These are phyloP conservation scores for thale cress (Arabidopsis thaliana) DNA, from an alignment of 345 rosid genomes.

Conservation along the genomic window TAIR10.1 NC_003076.8:20985501-20986000, in stretches of 20 bases:
- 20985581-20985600: slow-evolving; percentile 93
- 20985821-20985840: slow-evolving; percentile 54
- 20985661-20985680: slow-evolving; percentile 82
- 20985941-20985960: slow-evolving; percentile 87
- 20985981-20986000: slow-evolving; percentile 86
- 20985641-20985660: slow-evolving; percentile 81
- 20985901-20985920: slow-evolving; percentile 97
- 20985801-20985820: slow-evolving; percentile 58
- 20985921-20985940: slow-evolving; percentile 83
- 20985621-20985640: slow-evolving; percentile 97
- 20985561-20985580: slow-evolving; percentile 90
- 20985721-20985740: slow-evolving; percentile 94
- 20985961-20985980: slow-evolving; percentile 96
- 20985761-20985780: slow-evolving; percentile 84
- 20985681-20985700: slow-evolving; percentile 93
- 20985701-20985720: slow-evolving; percentile 83
- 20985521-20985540: slow-evolving; percentile 67
- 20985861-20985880: slow-evolving; percentile 58
- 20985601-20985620: slow-evolving; percentile 97
- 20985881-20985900: slow-evolving; percentile 79
- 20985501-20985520: slow-evolving; percentile 77
- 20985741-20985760: slow-evolving; percentile 84
- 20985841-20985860: slow-evolving; percentile 58
- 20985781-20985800: slow-evolving; percentile 82
- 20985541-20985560: slow-evolving; percentile 66